A percentile compares a stretch with the other conserved stretches of the same genome.
These are phyloP conservation scores for Podaxis pistillaris DNA, from an alignment of 768 basidiomycete genomes.

Conservation along the genomic window DNA sequence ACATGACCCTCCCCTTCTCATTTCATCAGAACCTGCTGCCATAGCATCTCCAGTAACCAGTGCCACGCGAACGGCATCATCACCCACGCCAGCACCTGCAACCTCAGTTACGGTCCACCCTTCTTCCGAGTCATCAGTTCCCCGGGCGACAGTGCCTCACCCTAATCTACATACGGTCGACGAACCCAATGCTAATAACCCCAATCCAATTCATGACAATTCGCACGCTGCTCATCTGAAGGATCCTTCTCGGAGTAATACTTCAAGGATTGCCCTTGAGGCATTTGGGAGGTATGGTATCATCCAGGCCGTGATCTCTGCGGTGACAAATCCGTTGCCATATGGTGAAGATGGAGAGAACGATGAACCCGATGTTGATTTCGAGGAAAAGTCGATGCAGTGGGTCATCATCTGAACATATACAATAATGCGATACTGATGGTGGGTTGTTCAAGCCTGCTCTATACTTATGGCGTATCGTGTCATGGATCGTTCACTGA, in stretches of 20 bases:
- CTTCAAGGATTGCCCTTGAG: conserved; percentile 43
- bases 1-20: conserved; percentile 19
- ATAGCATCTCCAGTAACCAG: conserved; percentile 9
- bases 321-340: conserved; percentile 55
- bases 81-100: not conserved
- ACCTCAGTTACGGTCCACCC: not conserved
- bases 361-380: conserved; percentile 54
- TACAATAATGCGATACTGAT: not conserved
- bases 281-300: conserved; percentile 50
- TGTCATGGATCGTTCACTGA: conserved; percentile 33
- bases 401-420: conserved; percentile 24
- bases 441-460: conserved; percentile 31
- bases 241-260: conserved; percentile 53
- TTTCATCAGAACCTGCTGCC: not conserved
- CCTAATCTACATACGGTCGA: conserved; percentile 22
- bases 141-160: conserved; percentile 11
- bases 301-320: conserved; percentile 47
- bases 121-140: conserved; percentile 12
- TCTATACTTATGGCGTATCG: conserved; percentile 49
- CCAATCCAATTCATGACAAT: conserved; percentile 58
- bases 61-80: not conserved
- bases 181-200: conserved; percentile 1
- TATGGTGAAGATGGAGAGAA: conserved; percentile 67
- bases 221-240: conserved; percentile 66
- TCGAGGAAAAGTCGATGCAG: conserved; percentile 64